Base-by-base conservation (phyloP, 495 filamentous ascomycete species). In the Xylaria sp. region DNA sequence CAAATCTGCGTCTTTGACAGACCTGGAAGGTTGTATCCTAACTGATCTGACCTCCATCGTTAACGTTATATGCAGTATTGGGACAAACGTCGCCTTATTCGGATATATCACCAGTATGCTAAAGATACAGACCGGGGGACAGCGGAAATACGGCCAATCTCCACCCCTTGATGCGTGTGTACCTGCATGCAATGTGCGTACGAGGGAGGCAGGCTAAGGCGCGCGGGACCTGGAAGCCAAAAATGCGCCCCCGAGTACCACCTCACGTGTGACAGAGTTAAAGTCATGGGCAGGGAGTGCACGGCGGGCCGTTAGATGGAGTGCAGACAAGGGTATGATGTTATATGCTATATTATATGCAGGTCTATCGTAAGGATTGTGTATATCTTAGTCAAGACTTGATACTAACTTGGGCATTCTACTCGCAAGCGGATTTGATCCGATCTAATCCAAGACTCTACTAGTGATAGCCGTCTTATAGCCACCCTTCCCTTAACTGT, bases 291-390 rank as follows among this genome's bases (percentile, higher is more conserved):
- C n/a, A 61, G 29, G 41, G 48, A 59, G 52, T 6, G 24, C 29
- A 11, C 12, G 21, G 48, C 46, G 48, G 33, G 48, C 67, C 48
- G 37, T 48, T 14, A 15, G 43, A 53, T 55, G 64, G 24, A 55
- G 64, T 5, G 44, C 37, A 11, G 64, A 67, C 64, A 40, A 55
- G 64, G 64, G 48, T 67, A 52, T 9, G 26, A 35, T 53, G 21
- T 35, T 55, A 33, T 53, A 40, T n/a, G n/a, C n/a, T n/a, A n/a
- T n/a, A n/a, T n/a, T n/a, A n/a, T 67, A 41, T 41, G 46, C 29
- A 41, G 64, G 33, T 61, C 40, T 69, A 48, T 59, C 12, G 64
- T 67, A 67, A 67, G 64, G 64, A 55, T 67, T 53, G 64, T 67
- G 29, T 41, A 33, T 48, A 50, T n/a, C 48, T 67, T 67, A 67